Percentiles rank a stretch among this genome's conserved stretches.
phyloP scores from a whole-genome alignment of 768 basidiomycete species.

The Xanthoconium stramineum region DNA sequence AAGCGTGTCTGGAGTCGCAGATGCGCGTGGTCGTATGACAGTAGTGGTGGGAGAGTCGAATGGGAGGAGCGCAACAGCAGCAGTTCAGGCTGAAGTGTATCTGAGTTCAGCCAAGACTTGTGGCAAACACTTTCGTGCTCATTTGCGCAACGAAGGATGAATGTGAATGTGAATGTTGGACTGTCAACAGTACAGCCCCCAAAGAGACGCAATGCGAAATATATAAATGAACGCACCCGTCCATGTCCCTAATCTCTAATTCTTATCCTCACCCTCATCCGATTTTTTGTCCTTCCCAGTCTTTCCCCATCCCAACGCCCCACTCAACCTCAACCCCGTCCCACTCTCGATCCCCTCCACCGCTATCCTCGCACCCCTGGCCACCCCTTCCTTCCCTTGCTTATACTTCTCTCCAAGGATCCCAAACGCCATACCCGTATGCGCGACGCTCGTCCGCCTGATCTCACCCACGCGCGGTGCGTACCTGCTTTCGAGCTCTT shows the following conservation, averaged over 20 bases:
- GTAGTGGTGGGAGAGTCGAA: no score
- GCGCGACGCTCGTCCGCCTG: conserved; percentile 62
- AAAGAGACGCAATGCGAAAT: neutral
- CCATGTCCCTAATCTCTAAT: conserved; percentile 11
- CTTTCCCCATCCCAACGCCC: conserved; percentile 48
- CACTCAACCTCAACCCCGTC: conserved; percentile 72
- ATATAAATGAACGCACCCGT: no score
- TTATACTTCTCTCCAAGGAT: conserved; percentile 50
- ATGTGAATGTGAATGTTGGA: no score
- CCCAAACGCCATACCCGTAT: conserved; percentile 57
- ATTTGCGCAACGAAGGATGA: no score
- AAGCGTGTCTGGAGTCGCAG: no score
- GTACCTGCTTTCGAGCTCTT: conserved; percentile 66
- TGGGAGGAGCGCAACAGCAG: no score
- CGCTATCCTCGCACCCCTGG: conserved; percentile 41
- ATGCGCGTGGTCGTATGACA: no score
- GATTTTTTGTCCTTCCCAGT: conserved; percentile 11
- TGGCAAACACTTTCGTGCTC: no score
- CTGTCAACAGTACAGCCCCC: neutral
- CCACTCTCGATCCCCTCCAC: conserved; percentile 59
- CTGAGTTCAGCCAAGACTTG: no score
- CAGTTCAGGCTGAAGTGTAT: no score
- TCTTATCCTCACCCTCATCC: conserved; percentile 14
- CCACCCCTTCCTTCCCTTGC: conserved; percentile 43
- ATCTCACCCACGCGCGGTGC: conserved; percentile 66